A percentile compares a stretch with the other conserved stretches of the same genome.
phyloP scores from a whole-genome alignment of 2,329 filamentous ascomycete genomes.

The Dothidotthia symphoricarpi region DNA sequence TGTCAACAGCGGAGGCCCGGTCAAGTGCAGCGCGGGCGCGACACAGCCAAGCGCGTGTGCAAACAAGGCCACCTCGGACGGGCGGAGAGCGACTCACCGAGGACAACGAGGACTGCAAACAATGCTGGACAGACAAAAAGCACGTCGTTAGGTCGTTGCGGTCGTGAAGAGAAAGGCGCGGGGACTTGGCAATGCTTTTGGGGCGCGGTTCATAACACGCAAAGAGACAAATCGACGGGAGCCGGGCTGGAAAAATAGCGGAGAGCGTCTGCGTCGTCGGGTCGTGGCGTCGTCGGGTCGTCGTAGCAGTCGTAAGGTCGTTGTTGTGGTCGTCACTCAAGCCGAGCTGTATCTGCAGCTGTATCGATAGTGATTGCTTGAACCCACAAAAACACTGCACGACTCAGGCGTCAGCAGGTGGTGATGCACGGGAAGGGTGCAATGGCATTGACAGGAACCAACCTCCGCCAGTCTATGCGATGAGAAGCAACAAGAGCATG shows the following conservation, averaged over 20 bases:
- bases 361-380: conserved; percentile 31
- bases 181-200: conserved; percentile 32
- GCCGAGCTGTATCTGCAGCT: conserved; percentile 32
- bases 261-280: conserved; percentile 12
- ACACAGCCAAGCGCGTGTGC: conserved; percentile 30
- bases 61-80: conserved; percentile 25
- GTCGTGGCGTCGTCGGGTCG: conserved; percentile 12
- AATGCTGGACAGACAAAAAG: conserved; percentile 41
- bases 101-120: conserved; percentile 40
- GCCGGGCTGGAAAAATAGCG: conserved; percentile 31
- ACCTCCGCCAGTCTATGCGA: conserved; percentile 26
- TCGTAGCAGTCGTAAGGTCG: conserved; percentile 35
- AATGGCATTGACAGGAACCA: conserved; percentile 8
- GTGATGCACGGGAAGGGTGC: conserved; percentile 7
- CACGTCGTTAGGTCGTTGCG: conserved; percentile 44
- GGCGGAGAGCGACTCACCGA: conserved; percentile 8
- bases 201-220: conserved; percentile 32
- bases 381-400: conserved; percentile 26
- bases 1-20: conserved; percentile 14
- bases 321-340: conserved; percentile 31
- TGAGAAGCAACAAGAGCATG: conserved; percentile 21
- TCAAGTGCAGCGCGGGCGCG: conserved; percentile 20
- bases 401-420: conserved; percentile 26
- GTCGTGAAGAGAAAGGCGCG: conserved; percentile 36
- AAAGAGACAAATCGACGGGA: conserved; percentile 30